Percentiles rank a stretch among this genome's conserved stretches.
These are phyloP conservation scores for Bryopsis sp. DNA, from an alignment of 139 green algal species.

Conservation along the genomic window DNA sequence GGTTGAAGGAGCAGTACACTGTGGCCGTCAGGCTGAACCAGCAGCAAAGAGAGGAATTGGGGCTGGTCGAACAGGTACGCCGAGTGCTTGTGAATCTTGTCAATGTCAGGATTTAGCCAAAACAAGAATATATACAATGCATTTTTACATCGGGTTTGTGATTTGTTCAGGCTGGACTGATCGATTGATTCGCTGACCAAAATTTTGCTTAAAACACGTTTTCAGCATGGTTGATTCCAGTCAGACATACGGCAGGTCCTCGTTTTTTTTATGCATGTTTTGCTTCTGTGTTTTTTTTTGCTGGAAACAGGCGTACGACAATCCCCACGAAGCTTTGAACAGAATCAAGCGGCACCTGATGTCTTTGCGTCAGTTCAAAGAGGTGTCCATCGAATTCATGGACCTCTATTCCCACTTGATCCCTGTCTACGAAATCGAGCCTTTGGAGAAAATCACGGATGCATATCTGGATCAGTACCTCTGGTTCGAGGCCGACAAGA, in stretches of 20 bases:
- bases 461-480: slow-evolving; percentile 95
- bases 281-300: not conserved
- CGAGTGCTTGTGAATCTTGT: too few relatives aligned
- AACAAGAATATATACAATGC: too few relatives aligned
- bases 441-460: slow-evolving; percentile 99
- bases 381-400: slow-evolving; percentile 96
- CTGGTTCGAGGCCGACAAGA: slow-evolving; percentile 91
- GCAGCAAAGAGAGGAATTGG: slow-evolving; percentile 95
- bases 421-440: slow-evolving; percentile 94
- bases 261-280: slow-evolving; percentile 10
- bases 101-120: too few relatives aligned
- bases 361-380: slow-evolving; percentile 95
- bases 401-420: slow-evolving; percentile 97
- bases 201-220: too few relatives aligned
- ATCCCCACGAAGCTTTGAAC: slow-evolving; percentile 95
- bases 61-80: slow-evolving; percentile 97
- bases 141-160: too few relatives aligned
- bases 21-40: slow-evolving; percentile 90
- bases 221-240: slow-evolving; percentile 5
- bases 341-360: slow-evolving; percentile 99
- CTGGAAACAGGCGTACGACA: slow-evolving; percentile 96
- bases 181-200: too few relatives aligned
- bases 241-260: not conserved
- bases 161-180: too few relatives aligned
- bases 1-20: slow-evolving; percentile 98